These are phyloP conservation scores for Aureobasidium sp. DNA, from an alignment of 2,329 filamentous ascomycete genomes.

Conservation along the genomic window DNA sequence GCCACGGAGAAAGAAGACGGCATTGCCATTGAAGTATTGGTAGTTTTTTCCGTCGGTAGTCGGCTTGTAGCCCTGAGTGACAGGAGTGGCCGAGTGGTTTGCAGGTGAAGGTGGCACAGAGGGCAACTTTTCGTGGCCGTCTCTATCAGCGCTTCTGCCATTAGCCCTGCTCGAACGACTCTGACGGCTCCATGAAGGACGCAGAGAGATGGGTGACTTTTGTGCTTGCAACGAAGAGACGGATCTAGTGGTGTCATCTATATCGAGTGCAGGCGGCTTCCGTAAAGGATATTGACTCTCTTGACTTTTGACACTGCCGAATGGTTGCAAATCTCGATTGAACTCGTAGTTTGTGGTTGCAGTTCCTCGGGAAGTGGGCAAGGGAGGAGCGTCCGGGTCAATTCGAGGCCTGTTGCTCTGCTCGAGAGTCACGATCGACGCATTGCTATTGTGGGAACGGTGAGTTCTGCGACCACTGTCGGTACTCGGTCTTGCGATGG, in stretches of 20 bases:
- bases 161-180: constrained; percentile 14
- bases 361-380: constrained; percentile 68
- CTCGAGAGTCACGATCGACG: constrained; percentile 42
- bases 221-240: constrained; percentile 3
- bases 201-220: constrained; percentile 47
- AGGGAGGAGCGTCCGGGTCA: constrained; percentile 39
- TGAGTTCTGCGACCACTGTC: constrained; percentile 32
- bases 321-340: constrained; percentile 1
- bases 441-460: constrained; percentile 50
- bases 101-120: constrained; percentile 70
- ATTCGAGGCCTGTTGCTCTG: constrained; percentile 24
- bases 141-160: constrained; percentile 11
- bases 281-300: constrained; percentile 36
- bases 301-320: constrained; percentile 1
- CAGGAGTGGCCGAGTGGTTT: constrained; percentile 43
- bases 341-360: constrained; percentile 46
- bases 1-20: constrained; percentile 77
- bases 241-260: not conserved
- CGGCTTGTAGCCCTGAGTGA: constrained; percentile 27
- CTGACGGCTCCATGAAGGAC: constrained; percentile 15
- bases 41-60: constrained; percentile 61
- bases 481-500: constrained; percentile 18
- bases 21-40: constrained; percentile 91
- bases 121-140: constrained; percentile 71
- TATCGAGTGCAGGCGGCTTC: constrained; percentile 4